A percentile compares a stretch with the other conserved stretches of the same genome.
Evolutionary conservation across 371 early-diverging fungal genomes (phyloP).

Genomic region (Gilbertella persicaria): DNA sequence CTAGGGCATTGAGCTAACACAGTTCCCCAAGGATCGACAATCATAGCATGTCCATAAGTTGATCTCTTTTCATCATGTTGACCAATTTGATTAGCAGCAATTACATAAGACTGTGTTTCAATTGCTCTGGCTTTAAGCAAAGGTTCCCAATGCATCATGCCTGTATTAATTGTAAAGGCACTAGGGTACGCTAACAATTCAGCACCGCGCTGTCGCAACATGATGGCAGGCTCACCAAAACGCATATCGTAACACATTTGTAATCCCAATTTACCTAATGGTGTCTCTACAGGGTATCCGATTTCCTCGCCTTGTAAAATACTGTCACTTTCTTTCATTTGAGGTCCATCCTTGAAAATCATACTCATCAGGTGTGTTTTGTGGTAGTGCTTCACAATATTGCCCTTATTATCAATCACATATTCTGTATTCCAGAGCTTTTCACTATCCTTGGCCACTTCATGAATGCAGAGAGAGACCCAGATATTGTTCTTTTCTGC

Average conservation of each 20-base stretch:
- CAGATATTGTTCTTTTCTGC: constrained; percentile 65
- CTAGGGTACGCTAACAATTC: constrained; percentile 81
- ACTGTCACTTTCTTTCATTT: constrained; percentile 64
- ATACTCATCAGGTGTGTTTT: constrained; percentile 87
- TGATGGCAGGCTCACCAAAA: constrained; percentile 72
- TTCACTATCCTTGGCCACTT: constrained; percentile 11
- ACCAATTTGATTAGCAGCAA: constrained; percentile 82
- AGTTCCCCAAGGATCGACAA: constrained; percentile 54
- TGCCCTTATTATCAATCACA: constrained; percentile 64
- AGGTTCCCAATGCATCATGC: constrained; percentile 84
- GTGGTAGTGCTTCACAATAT: constrained; percentile 60
- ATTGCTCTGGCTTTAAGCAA: constrained; percentile 85
- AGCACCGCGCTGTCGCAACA: constrained; percentile 64
- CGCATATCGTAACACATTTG: constrained; percentile 84
- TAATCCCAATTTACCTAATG: constrained; percentile 73
- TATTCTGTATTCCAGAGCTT: constrained; percentile 72
- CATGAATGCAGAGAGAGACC: constrained; percentile 82
- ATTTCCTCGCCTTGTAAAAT: constrained; percentile 61
- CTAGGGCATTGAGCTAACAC: constrained; percentile 69
- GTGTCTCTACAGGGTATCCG: constrained; percentile 58
- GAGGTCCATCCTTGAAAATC: constrained; percentile 60
- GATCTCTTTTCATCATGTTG: constrained; percentile 71
- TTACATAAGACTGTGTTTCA: constrained; percentile 74
- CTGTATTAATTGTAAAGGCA: constrained; percentile 86
- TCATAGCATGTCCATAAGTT: constrained; percentile 84